Base-by-base conservation (phyloP, 768 basidiomycete genomes). In the Termitomyces sp. region DNA sequence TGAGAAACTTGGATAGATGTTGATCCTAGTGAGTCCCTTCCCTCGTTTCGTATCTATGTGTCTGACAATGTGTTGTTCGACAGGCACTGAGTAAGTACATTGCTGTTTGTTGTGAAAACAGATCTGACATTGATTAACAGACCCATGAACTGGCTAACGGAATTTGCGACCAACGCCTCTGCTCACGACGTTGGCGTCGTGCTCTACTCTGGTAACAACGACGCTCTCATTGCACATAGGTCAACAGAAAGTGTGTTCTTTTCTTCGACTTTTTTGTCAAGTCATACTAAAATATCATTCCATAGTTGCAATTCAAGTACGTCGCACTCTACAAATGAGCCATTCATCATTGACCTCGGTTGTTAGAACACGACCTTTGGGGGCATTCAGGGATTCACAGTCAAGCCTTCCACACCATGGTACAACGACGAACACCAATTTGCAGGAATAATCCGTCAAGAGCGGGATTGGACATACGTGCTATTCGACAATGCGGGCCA, bases 291-390 rank as follows among this genome's bases (percentile, higher is more conserved):
- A 35, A n/a, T 57, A 63, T 58, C 66, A 62, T 81, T 80, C 81
- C 40, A 3, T 65, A 86, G 84, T 86, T 44, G 77, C 81, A 13
- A 87, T 87, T 32, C 85, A 85, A 71, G 84, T 83, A 67, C 22
- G 65, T 50, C 16, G 48, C 44, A 16, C 9, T 56, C 11, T 13
- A 24, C 40, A 13, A 13, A 8, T 54, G 2, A 18, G 46, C 20
- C 32, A 33, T 35, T 32, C 53, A 55, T 59, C 24, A 67, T 60
- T 62, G 4, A 38, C 18, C 55, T 15, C 13, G 20, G 20, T 35
- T 61, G 58, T 0, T 53, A 90, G 87, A 92, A 92, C 66, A 90
- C 89, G 28, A 90, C 90, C 0, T 92, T 91, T 64, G 89, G 88
- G 28, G 90, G 88, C 7, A 85, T 86, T 46, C 87, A 84, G 71